Evolutionary conservation across 352 stramenopile genomes (phyloP), one percentile per base, ranked within the genome.

Genomic region (Elongisporangium undulatum): DNA sequence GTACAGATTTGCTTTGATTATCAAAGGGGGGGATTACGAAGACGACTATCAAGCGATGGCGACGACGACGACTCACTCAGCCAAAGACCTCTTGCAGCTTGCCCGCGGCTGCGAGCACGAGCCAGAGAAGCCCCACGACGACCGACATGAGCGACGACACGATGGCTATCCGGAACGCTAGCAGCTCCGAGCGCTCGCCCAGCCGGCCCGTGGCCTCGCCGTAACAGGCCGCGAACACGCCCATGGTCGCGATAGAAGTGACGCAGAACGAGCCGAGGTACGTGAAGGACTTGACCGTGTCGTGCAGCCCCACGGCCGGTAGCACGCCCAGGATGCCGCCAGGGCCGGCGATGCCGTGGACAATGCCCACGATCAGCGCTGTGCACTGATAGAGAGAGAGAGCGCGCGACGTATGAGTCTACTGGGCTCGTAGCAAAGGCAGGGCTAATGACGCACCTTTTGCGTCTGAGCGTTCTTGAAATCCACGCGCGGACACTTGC

Each of bases 191-290:
- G 54, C 83, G 83, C 55, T 90, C 77, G 51, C 80, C 79, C 10
- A 90, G 64, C 1, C 76, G 78, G 21, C 75, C 74, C 16, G 82
- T 92, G 54, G 78, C 49, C 53, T 88, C 82, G 29, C 92, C 89
- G 61, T 97, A 97, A 4, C 92, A 63, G 13, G 79, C 75, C 9
- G 92, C 87, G 75, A 97, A 98, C 4, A 82, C 71, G 48, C 89
- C 92, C 92, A 98, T 98, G 48, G 94, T 92, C 13, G 96, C 67
- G 26, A 92, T 96, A n/a, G 75, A 93, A 4, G 79, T 75, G n/a
- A 90, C 29, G 49, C 89, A 98, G 71, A 98, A 98, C 8, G 82
- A 90, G 3, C 65, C 76, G 1, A 98, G 66, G 68, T 97, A 97
- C 17, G 90, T 56, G 12, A 74, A 63, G 38, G 87, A 93, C 48